phyloP scores from a whole-genome alignment of 2,329 filamentous ascomycete species.

The Phialophora macrospora region DNA sequence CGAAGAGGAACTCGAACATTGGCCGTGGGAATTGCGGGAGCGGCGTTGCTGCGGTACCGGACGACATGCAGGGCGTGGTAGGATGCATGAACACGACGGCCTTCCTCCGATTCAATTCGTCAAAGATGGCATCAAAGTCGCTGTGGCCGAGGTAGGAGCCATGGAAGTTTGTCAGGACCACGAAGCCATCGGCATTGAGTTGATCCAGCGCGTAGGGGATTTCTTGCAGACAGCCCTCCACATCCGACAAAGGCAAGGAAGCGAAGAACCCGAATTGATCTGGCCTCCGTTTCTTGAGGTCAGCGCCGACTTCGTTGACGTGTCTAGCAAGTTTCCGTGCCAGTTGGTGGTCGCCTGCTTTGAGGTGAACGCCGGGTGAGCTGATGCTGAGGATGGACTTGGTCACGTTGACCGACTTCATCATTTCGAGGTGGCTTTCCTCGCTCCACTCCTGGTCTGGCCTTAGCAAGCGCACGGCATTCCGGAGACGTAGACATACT shows the following conservation, averaged over 20 bases:
- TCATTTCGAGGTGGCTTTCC: conserved; percentile 56
- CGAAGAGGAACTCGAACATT: conserved; percentile 60
- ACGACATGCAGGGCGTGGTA: conserved; percentile 45
- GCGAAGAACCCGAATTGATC: conserved; percentile 60
- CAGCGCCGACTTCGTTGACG: conserved; percentile 42
- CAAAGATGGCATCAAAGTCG: conserved; percentile 54
- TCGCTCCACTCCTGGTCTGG: conserved; percentile 51
- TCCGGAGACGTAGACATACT: conserved; percentile 13
- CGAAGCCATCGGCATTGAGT: conserved; percentile 57
- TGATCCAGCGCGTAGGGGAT: conserved; percentile 50
- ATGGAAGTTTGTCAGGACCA: conserved; percentile 58
- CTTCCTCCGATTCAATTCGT: conserved; percentile 53
- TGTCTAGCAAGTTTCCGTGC: conserved; percentile 47
- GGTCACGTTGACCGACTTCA: conserved; percentile 55
- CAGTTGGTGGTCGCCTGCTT: conserved; percentile 46
- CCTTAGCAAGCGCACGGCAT: conserved; percentile 14
- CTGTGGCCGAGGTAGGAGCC: conserved; percentile 59
- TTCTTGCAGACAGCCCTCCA: conserved; percentile 54
- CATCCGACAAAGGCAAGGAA: conserved; percentile 58
- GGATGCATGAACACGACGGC: conserved; percentile 62
- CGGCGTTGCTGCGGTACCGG: conserved; percentile 35
- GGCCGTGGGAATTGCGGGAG: conserved; percentile 48
- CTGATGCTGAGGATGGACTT: conserved; percentile 62
- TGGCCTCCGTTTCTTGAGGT: conserved; percentile 40
- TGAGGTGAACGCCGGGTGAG: conserved; percentile 58